Conservation (phyloP, 2,329 filamentous ascomycete genomes). For the Ophiostoma quercus region DNA sequence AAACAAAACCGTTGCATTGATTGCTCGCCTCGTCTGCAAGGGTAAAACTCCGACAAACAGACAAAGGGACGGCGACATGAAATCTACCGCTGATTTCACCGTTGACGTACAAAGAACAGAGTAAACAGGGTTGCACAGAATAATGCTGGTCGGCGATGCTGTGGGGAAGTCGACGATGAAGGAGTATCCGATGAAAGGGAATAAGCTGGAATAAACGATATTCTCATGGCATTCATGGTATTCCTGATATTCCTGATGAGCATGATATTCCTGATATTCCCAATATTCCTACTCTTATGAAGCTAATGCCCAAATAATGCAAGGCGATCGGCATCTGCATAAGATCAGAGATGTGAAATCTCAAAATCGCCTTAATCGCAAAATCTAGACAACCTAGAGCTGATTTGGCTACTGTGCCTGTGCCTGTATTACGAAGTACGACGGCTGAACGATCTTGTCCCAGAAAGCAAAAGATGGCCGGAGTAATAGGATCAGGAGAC, state of each 20-base stretch:
- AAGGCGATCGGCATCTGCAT: constrained; percentile 1
- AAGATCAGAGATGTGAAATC: not conserved
- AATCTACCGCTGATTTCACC: not conserved
- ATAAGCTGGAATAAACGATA: not conserved
- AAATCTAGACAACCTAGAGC: not conserved
- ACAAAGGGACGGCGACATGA: not conserved
- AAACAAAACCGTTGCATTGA: constrained; percentile 4
- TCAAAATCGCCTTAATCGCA: not conserved
- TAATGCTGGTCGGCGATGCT: constrained; percentile 1
- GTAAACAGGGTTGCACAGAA: not conserved
- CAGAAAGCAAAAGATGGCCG: constrained; percentile 1
- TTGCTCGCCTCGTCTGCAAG: not conserved
- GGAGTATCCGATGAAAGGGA: not conserved
- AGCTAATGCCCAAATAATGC: constrained; percentile 4
- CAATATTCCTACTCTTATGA: no score
- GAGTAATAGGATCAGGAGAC: constrained; percentile 3
- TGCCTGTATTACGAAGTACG: not conserved
- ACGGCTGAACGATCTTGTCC: not conserved
- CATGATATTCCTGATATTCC: no score
- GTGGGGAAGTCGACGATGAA: not conserved
- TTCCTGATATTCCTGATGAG: no score
- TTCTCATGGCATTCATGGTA: no score
- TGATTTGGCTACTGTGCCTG: not conserved
- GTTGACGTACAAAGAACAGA: not conserved
- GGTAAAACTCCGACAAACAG: not conserved